Evolutionary conservation across 2,329 filamentous ascomycete genomes (phyloP), one percentile per base, ranked within the genome.

Genomic region (Colletotrichum incanum): DNA sequence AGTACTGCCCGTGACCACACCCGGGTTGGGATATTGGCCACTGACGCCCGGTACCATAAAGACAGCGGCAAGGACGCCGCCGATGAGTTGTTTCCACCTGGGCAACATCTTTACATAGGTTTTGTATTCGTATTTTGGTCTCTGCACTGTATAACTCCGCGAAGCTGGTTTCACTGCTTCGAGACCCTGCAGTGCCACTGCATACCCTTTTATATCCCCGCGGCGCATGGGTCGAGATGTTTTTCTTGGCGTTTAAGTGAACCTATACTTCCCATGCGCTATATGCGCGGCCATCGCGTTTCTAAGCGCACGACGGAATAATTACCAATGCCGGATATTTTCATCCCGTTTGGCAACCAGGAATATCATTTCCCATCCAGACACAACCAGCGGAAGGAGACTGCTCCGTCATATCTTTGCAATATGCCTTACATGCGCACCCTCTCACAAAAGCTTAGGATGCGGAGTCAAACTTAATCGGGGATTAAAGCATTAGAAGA

Each of bases 1-100:
- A 58, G 74, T 76, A 55, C 74, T 76, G 41, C 79, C 79, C 0
- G 72, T 73, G 55, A 80, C 78, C 0, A 63, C 54, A 2, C 79
- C 79, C 0, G 79, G 79, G n/a, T 47, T 49, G 61, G 74, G 65
- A 43, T 75, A 71, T 43, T 72, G 68, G 20, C 59, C 68, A 7
- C 34, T 58, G 62, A 43, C 71, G 60, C 14, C 59, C 16, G 68
- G 65, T 39, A 45, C 63, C 56, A 74, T 37, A 7, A 75, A 71
- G 16, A 74, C 61, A 66, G 75, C 71, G 43, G 78, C 76, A 6
- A 78, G 60, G 31, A 77, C 59, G 55, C 78, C 73, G 54, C 65
- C 72, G 52, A 79, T 54, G n/a, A 74, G 59, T 8, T 75, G 39
- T 56, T 76, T 76, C 56, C 74, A 76, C 60, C 76, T 66, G n/a